Conservation (phyloP, 441 rosid species). For the Jatropha podagrica region DNA sequence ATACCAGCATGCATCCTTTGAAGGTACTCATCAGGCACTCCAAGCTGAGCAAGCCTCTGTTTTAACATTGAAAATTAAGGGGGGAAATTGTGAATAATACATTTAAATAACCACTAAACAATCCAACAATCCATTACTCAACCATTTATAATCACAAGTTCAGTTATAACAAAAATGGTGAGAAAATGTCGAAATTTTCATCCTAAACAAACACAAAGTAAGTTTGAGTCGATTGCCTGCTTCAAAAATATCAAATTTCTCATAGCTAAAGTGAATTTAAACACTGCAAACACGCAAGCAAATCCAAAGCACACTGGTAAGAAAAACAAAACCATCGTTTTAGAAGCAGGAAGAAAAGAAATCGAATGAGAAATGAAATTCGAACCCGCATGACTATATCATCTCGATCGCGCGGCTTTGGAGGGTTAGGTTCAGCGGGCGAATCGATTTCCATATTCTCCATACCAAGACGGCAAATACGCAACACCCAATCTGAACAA, state of each 20-base stretch:
- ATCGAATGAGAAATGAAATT: background rate
- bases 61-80: background rate
- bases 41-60: constrained; percentile 71
- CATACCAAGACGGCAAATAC: constrained; percentile 34
- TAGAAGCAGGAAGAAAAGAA: background rate
- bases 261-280: background rate
- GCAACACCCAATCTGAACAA: constrained; percentile 49
- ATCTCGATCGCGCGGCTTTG: constrained; percentile 37
- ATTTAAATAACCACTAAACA: constrained; percentile 5
- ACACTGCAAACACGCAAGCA: background rate
- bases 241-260: background rate
- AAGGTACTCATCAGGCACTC: constrained; percentile 56
- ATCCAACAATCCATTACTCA: background rate
- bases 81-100: background rate
- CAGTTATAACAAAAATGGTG: background rate
- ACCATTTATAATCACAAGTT: background rate
- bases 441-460: constrained; percentile 64
- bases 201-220: no score
- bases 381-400: constrained; percentile 42
- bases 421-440: constrained; percentile 36
- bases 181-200: background rate
- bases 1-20: constrained; percentile 44
- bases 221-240: background rate
- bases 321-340: no score
- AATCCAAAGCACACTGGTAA: background rate